Evolutionary conservation across 768 basidiomycete genomes (phyloP), one percentile per base, ranked within the genome.

Genomic region (Pholiota molesta): DNA sequence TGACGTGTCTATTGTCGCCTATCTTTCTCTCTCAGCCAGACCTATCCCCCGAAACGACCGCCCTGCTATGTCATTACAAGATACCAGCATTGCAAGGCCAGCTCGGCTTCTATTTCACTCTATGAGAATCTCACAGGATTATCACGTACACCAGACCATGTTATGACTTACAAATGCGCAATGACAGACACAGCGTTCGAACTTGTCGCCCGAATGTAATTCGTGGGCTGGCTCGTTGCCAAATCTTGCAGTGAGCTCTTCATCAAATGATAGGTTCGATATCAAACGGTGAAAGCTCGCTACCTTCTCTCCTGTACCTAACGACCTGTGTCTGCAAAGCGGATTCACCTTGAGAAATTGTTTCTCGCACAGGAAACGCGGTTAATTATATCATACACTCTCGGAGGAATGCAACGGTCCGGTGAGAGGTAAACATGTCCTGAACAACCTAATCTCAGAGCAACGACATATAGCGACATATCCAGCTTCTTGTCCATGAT

Each of bases 31-130:
- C 21, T 19, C 23, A 49, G 23, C 28, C 47, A 31, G 31, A 31
- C 31, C 31, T 31, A 7, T 49, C n/a, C 26, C 11, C 23, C 23
- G 47, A 49, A 23, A 49, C 21, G 5, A 19, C 19, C 45, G 1
- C 6, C 26, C 45, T 21, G 45, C 45, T 23, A 21, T 49, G 23
- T 49, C 47, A 49, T 8, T 49, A 1, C 10, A 49, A 11, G 47
- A 44, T 21, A 44, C 23, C 14, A 23, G 21, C 68, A 13, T 63
- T 71, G 3, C 76, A 81, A 68, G 75, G 72, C 28, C 74, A 73
- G 47, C 71, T 73, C 16, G 77, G 77, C n/a, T 79, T 79, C 64
- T 72, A 73, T 52, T 79, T 79, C 60, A 79, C 78, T 21, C 66
- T 77, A 59, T 80, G 66, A 78, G 29, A 75, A 72, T 61, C 65